phyloP scores from a whole-genome alignment of 306 rosid genomes.

The Oemleria cerasiformis region DNA sequence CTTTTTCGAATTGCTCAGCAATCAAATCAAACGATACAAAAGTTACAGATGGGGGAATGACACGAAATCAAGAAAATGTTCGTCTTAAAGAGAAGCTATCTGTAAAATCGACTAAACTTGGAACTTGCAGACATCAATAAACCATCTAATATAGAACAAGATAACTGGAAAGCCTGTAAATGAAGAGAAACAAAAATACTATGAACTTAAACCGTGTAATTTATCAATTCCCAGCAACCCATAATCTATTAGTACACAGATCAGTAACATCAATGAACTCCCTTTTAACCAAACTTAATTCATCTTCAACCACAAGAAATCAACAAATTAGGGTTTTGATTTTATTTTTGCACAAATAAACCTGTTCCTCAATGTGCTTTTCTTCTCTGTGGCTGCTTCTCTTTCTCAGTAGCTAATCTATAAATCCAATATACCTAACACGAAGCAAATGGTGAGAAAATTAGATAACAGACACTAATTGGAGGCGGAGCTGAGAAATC shows the following conservation, averaged over 20 bases:
- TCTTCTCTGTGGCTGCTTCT: slow-evolving; percentile 65
- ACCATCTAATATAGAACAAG: background rate
- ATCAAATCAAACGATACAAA: background rate
- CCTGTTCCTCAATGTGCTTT: slow-evolving; percentile 57
- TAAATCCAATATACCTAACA: slow-evolving; percentile 82
- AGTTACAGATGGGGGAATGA: background rate
- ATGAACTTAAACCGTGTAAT: slow-evolving; percentile 4
- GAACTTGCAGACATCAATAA: background rate
- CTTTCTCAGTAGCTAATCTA: slow-evolving; percentile 76
- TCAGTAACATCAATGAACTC: slow-evolving; percentile 4
- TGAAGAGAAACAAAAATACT: background rate
- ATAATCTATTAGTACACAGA: slow-evolving; percentile 4
- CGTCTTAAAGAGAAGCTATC: background rate
- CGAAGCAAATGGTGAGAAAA: background rate
- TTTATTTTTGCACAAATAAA: slow-evolving; percentile 4
- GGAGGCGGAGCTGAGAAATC: background rate
- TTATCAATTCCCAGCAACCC: slow-evolving; percentile 10
- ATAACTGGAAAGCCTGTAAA: slow-evolving; percentile 2
- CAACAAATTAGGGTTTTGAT: slow-evolving; percentile 41
- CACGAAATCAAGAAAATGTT: background rate
- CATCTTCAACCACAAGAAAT: slow-evolving; percentile 1
- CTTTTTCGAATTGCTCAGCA: background rate
- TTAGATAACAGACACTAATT: slow-evolving; percentile 8
- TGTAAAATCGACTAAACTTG: background rate
- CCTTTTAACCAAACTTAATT: slow-evolving; percentile 4